Evolutionary conservation across 192 early-diverging fungal genomes (phyloP), one percentile per base, ranked within the genome.

Genomic region (Backusella sp.): DNA sequence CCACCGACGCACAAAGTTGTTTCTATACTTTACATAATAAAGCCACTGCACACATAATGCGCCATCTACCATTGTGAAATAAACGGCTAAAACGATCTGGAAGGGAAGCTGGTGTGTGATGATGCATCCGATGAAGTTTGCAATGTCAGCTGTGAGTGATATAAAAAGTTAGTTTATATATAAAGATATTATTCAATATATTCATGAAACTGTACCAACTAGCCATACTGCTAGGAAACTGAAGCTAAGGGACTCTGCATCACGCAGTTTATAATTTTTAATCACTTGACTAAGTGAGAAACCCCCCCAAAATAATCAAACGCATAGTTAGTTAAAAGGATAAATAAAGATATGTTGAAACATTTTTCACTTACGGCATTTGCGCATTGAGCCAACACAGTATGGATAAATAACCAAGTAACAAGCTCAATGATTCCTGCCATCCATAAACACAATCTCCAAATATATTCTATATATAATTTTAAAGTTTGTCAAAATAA

Each of bases 331-430:
- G 56, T 62, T 26, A 62, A 14, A 62, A 62, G 28, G 19, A 9
- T 23, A 62, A 9, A 28, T 23, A 28, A 62, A 62, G 2, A 28
- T 62, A 12, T n/a, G 3, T 4, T 62, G 11, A 12, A 62, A 5
- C 11, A 9, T 35, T 74, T 34, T 49, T 49, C 32, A 90, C 85
- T 80, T 92, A 91, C 82, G 91, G 91, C 68, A 92, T 82, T 84
- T 92, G 91, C 26, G 91, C 91, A 80, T 88, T 92, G 30, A 92
- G 59, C 91, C 91, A 92, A 73, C 85, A 90, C 26, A 82, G 70
- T 62, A 92, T 89, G 1, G 90, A 91, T 8, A 83, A 34, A 71
- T 91, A 92, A 11, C 90, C 78, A 26, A 88, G 53, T 28, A 88
- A 21, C 14, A 84, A 9, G 73, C 87, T 86, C 32, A 62, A 70